Percentiles rank a stretch among this genome's conserved stretches.
These are phyloP conservation scores for Phellopilus nigrolimitatus DNA, from an alignment of 1,284 basidiomycete species.

Conservation along the genomic window DNA sequence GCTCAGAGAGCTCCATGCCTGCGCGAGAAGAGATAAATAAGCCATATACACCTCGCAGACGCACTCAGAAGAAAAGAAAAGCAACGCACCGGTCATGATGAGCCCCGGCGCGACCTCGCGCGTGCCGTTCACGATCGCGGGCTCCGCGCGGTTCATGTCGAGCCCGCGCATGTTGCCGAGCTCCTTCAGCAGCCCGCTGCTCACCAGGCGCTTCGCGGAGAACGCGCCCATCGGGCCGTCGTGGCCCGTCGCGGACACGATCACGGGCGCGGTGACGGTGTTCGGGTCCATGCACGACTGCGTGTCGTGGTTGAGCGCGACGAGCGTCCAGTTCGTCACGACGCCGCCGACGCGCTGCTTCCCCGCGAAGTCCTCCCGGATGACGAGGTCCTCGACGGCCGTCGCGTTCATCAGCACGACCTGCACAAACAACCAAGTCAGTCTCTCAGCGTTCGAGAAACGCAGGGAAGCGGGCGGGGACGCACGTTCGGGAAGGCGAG, in stretches of 20 bases:
- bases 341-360: constrained; percentile 75
- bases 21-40: constrained; percentile 8
- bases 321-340: constrained; percentile 83
- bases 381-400: constrained; percentile 73
- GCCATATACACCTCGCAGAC: not conserved
- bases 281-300: constrained; percentile 87
- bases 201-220: constrained; percentile 78
- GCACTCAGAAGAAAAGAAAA: not conserved
- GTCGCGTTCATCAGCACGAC: constrained; percentile 58
- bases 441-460: constrained; percentile 24
- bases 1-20: constrained; percentile 84
- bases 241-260: constrained; percentile 67
- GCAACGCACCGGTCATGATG: constrained; percentile 66
- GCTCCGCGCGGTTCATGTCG: constrained; percentile 77
- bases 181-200: constrained; percentile 72
- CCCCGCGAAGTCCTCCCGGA: constrained; percentile 54
- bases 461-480: constrained; percentile 19
- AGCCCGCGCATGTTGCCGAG: constrained; percentile 79
- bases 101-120: constrained; percentile 78
- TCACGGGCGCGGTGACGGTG: constrained; percentile 76
- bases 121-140: constrained; percentile 67
- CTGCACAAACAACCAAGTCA: constrained; percentile 28
- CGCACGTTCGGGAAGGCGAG: constrained; percentile 68
- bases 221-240: constrained; percentile 87
- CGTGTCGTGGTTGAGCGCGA: constrained; percentile 76